Evolutionary conservation across 2,329 filamentous ascomycete genomes (phyloP).

Genomic region (Emmonsia crescens): DNA sequence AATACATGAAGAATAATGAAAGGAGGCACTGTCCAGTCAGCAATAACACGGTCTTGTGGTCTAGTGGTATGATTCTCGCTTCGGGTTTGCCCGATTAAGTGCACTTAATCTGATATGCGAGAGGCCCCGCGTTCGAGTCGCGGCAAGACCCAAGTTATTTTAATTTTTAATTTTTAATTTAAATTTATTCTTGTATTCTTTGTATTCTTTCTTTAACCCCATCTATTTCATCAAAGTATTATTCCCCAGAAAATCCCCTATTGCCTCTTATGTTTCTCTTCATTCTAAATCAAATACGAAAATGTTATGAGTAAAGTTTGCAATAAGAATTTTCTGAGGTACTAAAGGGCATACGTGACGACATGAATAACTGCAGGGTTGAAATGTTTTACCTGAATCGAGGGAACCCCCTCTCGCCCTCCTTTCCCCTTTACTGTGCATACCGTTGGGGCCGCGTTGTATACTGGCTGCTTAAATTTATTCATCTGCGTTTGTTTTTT

Average conservation of each 20-base stretch:
- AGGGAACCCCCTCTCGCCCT: too few species aligned
- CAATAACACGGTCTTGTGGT: not conserved
- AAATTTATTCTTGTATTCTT: not conserved
- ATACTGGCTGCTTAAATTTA: not conserved
- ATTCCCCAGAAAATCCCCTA: too few species aligned
- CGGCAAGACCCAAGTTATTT: not conserved
- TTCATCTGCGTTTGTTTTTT: not conserved
- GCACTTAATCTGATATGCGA: slow-evolving; percentile 3
- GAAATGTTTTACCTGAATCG: not conserved
- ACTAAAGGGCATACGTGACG: not conserved
- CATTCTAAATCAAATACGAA: too few species aligned
- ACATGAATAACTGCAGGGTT: not conserved
- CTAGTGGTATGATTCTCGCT: slow-evolving; percentile 6
- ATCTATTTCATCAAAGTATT: too few species aligned
- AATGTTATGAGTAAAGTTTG: too few species aligned
- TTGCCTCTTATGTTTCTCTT: too few species aligned
- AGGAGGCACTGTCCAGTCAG: not conserved
- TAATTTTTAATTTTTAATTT: not conserved
- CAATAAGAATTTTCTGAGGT: too few species aligned
- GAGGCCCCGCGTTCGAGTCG: slow-evolving; percentile 4
- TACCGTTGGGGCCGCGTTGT: not conserved
- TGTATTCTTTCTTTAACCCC: not conserved
- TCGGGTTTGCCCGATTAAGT: slow-evolving; percentile 1
- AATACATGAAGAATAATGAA: too few species aligned
- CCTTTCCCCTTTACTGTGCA: too few species aligned